These are phyloP conservation scores for Secale cereale DNA, from an alignment of 176 grass and related monocot species.

Conservation along the genomic window DNA sequence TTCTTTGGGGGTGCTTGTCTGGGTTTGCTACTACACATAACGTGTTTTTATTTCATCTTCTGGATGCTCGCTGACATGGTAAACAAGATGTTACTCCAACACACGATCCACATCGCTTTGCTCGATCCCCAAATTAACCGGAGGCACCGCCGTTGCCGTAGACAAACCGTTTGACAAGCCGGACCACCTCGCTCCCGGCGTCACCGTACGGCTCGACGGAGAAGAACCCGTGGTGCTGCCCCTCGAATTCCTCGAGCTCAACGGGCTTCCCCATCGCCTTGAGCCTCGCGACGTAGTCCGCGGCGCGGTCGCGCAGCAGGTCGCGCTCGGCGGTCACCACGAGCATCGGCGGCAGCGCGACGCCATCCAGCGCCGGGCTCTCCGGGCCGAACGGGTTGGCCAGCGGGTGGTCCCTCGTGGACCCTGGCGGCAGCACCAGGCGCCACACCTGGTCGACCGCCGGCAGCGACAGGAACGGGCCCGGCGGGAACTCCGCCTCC, in stretches of 20 bases:
- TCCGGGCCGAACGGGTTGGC: slow-evolving; percentile 32
- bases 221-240: slow-evolving; percentile 82
- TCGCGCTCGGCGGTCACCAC: slow-evolving; percentile 25
- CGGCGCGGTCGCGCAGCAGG: slow-evolving; percentile 40
- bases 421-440: slow-evolving; percentile 24
- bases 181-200: slow-evolving; percentile 42
- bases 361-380: slow-evolving; percentile 15
- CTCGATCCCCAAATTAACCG: background rate
- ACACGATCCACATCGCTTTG: no score
- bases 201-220: slow-evolving; percentile 50
- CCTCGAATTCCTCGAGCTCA: slow-evolving; percentile 39
- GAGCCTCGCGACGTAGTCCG: slow-evolving; percentile 30
- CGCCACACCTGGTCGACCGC: slow-evolving; percentile 20
- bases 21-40: no score
- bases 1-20: no score
- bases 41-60: no score
- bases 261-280: slow-evolving; percentile 32
- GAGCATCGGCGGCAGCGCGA: slow-evolving; percentile 23
- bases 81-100: no score
- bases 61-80: no score
- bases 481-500: slow-evolving; percentile 51
- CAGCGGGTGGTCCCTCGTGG: slow-evolving; percentile 39
- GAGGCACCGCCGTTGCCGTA: slow-evolving; percentile 31
- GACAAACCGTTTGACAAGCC: slow-evolving; percentile 38
- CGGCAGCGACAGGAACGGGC: slow-evolving; percentile 35